phyloP scores from a whole-genome alignment of 2,329 filamentous ascomycete genomes.

The Aspergillus fumigatiaffinis region DNA sequence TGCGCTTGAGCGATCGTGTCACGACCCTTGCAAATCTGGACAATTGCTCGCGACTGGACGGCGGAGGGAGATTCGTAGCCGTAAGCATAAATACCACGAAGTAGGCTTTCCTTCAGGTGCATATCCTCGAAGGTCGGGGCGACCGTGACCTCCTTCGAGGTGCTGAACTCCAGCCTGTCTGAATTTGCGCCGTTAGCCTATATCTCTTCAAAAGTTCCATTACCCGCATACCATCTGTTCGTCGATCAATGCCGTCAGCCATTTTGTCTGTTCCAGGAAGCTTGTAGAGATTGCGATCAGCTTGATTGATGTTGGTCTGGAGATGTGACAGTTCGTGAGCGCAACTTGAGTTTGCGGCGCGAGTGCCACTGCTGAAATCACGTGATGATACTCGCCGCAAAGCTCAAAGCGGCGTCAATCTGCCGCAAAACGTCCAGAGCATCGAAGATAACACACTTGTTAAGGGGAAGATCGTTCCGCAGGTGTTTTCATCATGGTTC shows the following conservation, averaged over 20 bases:
- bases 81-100: conserved; percentile 96
- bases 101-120: conserved; percentile 95
- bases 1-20: conserved; percentile 98
- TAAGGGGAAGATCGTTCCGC: neutral
- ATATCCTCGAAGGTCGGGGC: conserved; percentile 93
- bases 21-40: conserved; percentile 97
- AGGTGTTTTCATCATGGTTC: conserved; percentile 55
- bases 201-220: neutral
- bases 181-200: conserved; percentile 24
- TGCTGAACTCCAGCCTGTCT: conserved; percentile 97
- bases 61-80: conserved; percentile 98
- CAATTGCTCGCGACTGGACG: conserved; percentile 95
- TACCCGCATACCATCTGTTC: conserved; percentile 61
- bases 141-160: conserved; percentile 92
- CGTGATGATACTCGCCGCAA: conserved; percentile 24
- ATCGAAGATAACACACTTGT: neutral
- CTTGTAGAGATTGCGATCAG: conserved; percentile 8
- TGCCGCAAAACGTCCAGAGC: neutral
- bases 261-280: conserved; percentile 52
- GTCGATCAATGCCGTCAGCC: conserved; percentile 90
- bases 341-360: conserved; percentile 22
- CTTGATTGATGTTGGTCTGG: conserved; percentile 2
- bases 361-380: conserved; percentile 18
- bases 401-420: conserved; percentile 16
- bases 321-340: conserved; percentile 3